phyloP scores from a whole-genome alignment of 768 basidiomycete genomes.

The Kwoniella mangroviensis region DNA sequence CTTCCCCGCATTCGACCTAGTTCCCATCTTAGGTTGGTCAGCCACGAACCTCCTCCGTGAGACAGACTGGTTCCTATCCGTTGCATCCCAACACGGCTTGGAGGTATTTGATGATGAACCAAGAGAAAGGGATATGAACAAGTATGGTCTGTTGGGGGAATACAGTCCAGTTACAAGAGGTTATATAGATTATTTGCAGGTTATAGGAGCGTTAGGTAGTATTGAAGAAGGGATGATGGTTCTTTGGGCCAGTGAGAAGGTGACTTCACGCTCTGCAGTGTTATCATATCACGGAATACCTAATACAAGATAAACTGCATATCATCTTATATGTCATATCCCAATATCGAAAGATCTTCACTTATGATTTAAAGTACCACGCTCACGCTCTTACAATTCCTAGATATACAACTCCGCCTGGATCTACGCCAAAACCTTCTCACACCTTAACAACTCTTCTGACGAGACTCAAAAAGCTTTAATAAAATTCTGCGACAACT shows the following conservation, averaged over 20 bases:
- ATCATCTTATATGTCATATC: too few species aligned
- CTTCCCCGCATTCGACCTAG: neutral
- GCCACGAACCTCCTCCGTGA: conserved; percentile 65
- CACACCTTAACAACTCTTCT: conserved; percentile 9
- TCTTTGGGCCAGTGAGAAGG: conserved; percentile 80
- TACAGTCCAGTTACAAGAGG: conserved; percentile 66
- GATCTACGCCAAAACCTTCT: conserved; percentile 60
- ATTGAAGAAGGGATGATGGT: conserved; percentile 72
- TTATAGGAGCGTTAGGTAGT: conserved; percentile 61
- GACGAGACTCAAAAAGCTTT: conserved; percentile 50
- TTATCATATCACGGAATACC: too few species aligned
- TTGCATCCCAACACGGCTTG: conserved; percentile 62
- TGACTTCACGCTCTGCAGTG: conserved; percentile 43
- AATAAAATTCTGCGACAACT: conserved; percentile 66
- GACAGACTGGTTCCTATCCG: conserved; percentile 67
- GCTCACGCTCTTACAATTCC: too few species aligned
- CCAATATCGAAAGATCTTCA: too few species aligned
- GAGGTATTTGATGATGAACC: conserved; percentile 38
- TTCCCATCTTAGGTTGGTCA: conserved; percentile 16
- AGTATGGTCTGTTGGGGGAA: conserved; percentile 19
- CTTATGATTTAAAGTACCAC: too few species aligned
- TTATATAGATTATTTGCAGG: conserved; percentile 74
- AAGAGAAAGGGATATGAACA: neutral
- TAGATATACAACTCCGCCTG: conserved; percentile 75
- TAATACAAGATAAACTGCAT: too few species aligned